These are phyloP conservation scores for Ustilago tritici DNA, from an alignment of 1,284 basidiomycete species.

Conservation along the genomic window DNA sequence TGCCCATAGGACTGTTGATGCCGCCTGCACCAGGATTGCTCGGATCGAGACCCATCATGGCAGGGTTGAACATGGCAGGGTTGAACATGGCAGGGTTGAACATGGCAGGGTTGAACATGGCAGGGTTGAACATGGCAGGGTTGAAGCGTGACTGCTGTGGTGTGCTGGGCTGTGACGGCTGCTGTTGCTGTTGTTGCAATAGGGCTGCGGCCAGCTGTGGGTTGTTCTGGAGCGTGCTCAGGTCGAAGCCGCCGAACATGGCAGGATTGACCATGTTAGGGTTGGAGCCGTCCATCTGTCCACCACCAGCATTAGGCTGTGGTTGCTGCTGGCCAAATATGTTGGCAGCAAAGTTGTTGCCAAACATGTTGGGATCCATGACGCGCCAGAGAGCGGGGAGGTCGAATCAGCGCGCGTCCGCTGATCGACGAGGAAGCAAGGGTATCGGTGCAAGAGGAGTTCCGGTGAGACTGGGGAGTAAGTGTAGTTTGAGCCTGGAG, in stretches of 20 bases:
- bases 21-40: constrained; percentile 33
- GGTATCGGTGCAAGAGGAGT: constrained; percentile 4
- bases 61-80: constrained; percentile 50
- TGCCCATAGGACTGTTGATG: constrained; percentile 40
- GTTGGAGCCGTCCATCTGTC: constrained; percentile 38
- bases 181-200: constrained; percentile 45
- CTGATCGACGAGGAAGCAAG: constrained; percentile 17
- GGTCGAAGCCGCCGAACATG: constrained; percentile 49
- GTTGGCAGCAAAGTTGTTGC: constrained; percentile 49
- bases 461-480: neutral
- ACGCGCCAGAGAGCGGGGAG: constrained; percentile 22
- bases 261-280: constrained; percentile 43
- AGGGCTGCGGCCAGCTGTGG: constrained; percentile 40
- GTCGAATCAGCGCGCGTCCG: constrained; percentile 37
- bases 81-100: too few species aligned
- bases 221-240: constrained; percentile 48
- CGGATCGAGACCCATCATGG: constrained; percentile 42
- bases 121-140: constrained; percentile 44
- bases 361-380: constrained; percentile 57
- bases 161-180: constrained; percentile 25
- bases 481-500: neutral
- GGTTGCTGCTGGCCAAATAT: constrained; percentile 50
- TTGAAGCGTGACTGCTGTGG: constrained; percentile 37
- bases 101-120: constrained; percentile 40
- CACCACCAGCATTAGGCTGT: constrained; percentile 24